Evolutionary conservation across 352 stramenopile genomes (phyloP), one percentile per base, ranked within the genome.

Genomic region (Phytophthora rubi): DNA sequence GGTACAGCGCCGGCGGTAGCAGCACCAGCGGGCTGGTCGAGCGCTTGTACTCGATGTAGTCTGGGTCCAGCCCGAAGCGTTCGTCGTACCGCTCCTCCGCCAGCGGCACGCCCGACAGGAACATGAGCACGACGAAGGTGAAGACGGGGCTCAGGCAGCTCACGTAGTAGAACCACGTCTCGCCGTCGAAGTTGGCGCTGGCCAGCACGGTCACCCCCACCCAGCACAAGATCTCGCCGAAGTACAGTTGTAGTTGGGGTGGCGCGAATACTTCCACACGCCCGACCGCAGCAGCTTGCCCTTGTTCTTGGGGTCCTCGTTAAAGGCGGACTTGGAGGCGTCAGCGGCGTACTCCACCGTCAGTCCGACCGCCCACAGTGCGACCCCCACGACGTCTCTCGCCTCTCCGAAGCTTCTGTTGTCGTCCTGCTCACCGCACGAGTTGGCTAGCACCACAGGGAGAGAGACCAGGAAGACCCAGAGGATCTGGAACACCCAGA

Each of bases 211-310:
- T 86, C 13, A 91, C 18, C 10, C 85, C 85, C 53, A 85, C 62
- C 93, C 93, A 98, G 76, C 93, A 95, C 33, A 97, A 45, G n/a
- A 98, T 93, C 79, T 98, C 94, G 21, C 91, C 93, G 58, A 97
- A 92, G 75, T n/a, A n/a, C n/a, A n/a, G n/a, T n/a, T n/a, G n/a
- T 98, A 98, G 63, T 98, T 98, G 0, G 94, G 93, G 78, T 98
- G 94, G 18, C 93, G 86, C 39, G 81, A 96, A 53, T 91, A 96
- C n/a, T 73, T 73, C 92, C 92, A 98, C 28, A 98, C 77, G 18
- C 89, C 86, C 4, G 68, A 80, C 26, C 60, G 69, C 30, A 94
- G 76, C 51, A 93, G 68, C 59, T 79, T 86, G 68, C 76, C 71
- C 30, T 83, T 77, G 73, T 89, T 89, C 15, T 53, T 70, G 12